Conservation (phyloP, 2,329 filamentous ascomycete genomes). For the Ophiosphaerella narmari region DNA sequence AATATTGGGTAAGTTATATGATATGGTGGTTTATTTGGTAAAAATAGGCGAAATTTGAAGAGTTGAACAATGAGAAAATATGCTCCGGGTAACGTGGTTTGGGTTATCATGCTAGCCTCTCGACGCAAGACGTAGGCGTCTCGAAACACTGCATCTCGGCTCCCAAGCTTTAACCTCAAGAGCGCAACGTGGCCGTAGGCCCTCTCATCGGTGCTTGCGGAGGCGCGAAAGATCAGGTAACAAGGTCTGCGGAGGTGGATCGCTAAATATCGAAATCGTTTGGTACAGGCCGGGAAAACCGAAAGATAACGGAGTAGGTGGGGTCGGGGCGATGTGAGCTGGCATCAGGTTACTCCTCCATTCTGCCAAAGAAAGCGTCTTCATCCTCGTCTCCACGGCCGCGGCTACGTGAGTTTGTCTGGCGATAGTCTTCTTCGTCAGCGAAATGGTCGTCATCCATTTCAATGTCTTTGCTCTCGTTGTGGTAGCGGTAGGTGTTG, state of each 20-base stretch:
- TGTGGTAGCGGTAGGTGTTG: constrained; percentile 62
- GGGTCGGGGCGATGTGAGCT: constrained; percentile 1
- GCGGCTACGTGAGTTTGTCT: constrained; percentile 48
- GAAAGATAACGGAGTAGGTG: constrained; percentile 9
- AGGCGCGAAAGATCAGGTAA: constrained; percentile 19
- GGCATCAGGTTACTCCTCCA: constrained; percentile 70
- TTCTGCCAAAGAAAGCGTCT: constrained; percentile 91
- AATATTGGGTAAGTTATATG: too few relatives aligned
- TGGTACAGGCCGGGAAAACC: constrained; percentile 41
- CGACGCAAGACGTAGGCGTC: constrained; percentile 34
- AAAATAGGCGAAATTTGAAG: constrained; percentile 19
- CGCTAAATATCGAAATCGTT: constrained; percentile 40
- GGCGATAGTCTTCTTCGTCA: constrained; percentile 69
- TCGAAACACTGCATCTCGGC: constrained; percentile 14
- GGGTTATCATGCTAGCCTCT: constrained; percentile 34
- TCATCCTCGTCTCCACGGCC: constrained; percentile 83
- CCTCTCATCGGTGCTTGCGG: constrained; percentile 50
- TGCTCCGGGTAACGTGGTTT: constrained; percentile 15
- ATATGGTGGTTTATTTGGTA: constrained; percentile 15
- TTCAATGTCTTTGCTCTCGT: constrained; percentile 54
- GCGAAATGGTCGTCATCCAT: constrained; percentile 64
- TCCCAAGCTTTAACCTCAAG: constrained; percentile 47
- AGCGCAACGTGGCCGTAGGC: constrained; percentile 35
- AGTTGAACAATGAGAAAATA: constrained; percentile 4
- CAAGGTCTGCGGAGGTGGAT: constrained; percentile 43